Evolutionary conservation across 2,329 filamentous ascomycete species (phyloP).

Genomic region (Aspergillus sp.): DNA sequence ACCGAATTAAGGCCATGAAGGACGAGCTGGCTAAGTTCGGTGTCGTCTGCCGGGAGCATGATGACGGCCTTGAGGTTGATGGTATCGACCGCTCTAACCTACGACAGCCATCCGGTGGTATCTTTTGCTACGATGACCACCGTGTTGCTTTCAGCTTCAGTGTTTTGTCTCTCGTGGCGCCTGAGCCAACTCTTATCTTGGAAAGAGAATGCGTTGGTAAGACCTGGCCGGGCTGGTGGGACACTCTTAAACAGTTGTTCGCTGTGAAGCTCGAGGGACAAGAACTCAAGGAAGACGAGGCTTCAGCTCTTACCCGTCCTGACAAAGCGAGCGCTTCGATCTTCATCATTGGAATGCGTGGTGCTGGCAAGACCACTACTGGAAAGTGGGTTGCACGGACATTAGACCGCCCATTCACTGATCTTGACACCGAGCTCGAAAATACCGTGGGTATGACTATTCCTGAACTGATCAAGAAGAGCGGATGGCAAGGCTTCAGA

Average conservation of each 20-base stretch:
- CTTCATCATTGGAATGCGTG: conserved; percentile 95
- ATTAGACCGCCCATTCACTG: conserved; percentile 72
- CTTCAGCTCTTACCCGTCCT: conserved; percentile 31
- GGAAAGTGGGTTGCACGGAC: conserved; percentile 78
- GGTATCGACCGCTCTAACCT: conserved; percentile 50
- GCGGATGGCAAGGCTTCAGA: conserved; percentile 86
- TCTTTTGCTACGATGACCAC: conserved; percentile 96
- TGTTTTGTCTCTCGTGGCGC: conserved; percentile 70
- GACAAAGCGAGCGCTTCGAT: conserved; percentile 59
- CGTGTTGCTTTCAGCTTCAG: conserved; percentile 98
- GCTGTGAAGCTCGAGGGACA: conserved; percentile 70
- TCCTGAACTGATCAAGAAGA: conserved; percentile 73
- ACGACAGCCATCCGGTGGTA: conserved; percentile 56
- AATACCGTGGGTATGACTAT: conserved; percentile 68
- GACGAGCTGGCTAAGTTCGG: conserved; percentile 92
- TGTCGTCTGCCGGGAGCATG: conserved; percentile 77
- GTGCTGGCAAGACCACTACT: conserved; percentile 91
- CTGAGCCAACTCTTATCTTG: conserved; percentile 68
- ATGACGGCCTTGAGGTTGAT: conserved; percentile 79
- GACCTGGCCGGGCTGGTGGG: conserved; percentile 99
- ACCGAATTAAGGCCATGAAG: conserved; percentile 92
- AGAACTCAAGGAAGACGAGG: conserved; percentile 47
- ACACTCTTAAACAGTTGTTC: conserved; percentile 75
- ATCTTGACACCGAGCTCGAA: conserved; percentile 86
- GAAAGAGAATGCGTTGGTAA: conserved; percentile 94